phyloP scores from a whole-genome alignment of 208 protist species.

The Wallacemonas rigidus region DNA sequence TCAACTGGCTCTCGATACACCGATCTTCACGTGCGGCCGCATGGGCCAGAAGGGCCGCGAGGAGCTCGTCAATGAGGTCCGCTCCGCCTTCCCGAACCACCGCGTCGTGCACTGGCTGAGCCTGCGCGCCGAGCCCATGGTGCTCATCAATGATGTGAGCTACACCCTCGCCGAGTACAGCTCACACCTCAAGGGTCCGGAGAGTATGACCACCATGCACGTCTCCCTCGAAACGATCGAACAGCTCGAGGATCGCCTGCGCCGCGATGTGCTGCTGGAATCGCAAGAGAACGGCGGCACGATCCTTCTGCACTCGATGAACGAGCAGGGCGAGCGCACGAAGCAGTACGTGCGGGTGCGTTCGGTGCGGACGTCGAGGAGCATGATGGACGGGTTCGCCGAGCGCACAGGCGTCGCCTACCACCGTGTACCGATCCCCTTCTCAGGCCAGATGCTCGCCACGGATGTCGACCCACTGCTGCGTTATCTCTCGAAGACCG shows the following conservation, averaged over 20 bases:
- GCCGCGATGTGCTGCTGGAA: slow-evolving; percentile 79
- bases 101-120: slow-evolving; percentile 76
- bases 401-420: slow-evolving; percentile 55
- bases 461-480: slow-evolving; percentile 86
- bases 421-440: slow-evolving; percentile 81
- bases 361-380: slow-evolving; percentile 65
- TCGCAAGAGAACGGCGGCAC: slow-evolving; percentile 72
- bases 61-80: slow-evolving; percentile 55
- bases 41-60: slow-evolving; percentile 38
- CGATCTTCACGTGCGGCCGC: slow-evolving; percentile 83
- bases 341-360: slow-evolving; percentile 62
- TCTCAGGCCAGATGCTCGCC: slow-evolving; percentile 74
- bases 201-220: slow-evolving; percentile 81
- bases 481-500: slow-evolving; percentile 49
- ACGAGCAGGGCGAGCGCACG: slow-evolving; percentile 34
- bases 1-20: slow-evolving; percentile 78
- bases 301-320: slow-evolving; percentile 73
- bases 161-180: slow-evolving; percentile 84
- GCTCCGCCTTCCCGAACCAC: slow-evolving; percentile 51
- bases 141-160: slow-evolving; percentile 79
- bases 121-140: slow-evolving; percentile 85
- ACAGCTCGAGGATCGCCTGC: slow-evolving; percentile 87
- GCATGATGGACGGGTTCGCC: slow-evolving; percentile 75
- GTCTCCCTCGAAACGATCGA: slow-evolving; percentile 77
- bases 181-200: slow-evolving; percentile 19